Evolutionary conservation across 2,329 filamentous ascomycete species (phyloP).

Genomic region (Lasiodiplodia citricola): DNA sequence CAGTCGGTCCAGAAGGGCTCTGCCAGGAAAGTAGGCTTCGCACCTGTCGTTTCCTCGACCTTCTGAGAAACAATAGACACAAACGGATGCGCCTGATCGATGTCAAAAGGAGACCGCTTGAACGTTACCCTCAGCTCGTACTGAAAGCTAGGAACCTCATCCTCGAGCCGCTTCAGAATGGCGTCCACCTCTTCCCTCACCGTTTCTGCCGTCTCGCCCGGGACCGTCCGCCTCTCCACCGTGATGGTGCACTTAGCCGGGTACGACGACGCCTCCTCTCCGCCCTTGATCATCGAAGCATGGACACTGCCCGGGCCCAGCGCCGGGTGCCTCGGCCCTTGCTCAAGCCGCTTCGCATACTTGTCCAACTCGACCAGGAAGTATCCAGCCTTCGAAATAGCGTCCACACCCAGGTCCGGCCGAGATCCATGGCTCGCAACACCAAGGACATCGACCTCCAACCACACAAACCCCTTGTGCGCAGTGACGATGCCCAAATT

Average conservation of each 20-base stretch:
- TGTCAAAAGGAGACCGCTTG: conserved; percentile 50
- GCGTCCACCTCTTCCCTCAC: conserved; percentile 47
- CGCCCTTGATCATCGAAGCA: conserved; percentile 55
- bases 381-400: conserved; percentile 55
- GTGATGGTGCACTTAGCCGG: conserved; percentile 56
- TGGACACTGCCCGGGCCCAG: conserved; percentile 53
- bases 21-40: not conserved
- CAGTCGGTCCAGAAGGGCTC: conserved; percentile 57
- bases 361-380: conserved; percentile 55
- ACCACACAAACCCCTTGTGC: conserved; percentile 59
- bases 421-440: conserved; percentile 51
- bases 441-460: conserved; percentile 51
- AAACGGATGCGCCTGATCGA: conserved; percentile 50
- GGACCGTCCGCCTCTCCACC: conserved; percentile 56
- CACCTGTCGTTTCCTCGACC: conserved; percentile 36
- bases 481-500: conserved; percentile 48
- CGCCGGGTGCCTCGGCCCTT: not conserved
- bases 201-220: conserved; percentile 48
- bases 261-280: conserved; percentile 60
- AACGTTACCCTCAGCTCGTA: conserved; percentile 50
- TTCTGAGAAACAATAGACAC: conserved; percentile 39
- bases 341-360: conserved; percentile 45
- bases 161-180: conserved; percentile 43
- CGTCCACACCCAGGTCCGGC: conserved; percentile 54
- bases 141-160: conserved; percentile 46